Evolutionary conservation across 2,329 filamentous ascomycete species (phyloP).

Genomic region (Curvularia sp.): DNA sequence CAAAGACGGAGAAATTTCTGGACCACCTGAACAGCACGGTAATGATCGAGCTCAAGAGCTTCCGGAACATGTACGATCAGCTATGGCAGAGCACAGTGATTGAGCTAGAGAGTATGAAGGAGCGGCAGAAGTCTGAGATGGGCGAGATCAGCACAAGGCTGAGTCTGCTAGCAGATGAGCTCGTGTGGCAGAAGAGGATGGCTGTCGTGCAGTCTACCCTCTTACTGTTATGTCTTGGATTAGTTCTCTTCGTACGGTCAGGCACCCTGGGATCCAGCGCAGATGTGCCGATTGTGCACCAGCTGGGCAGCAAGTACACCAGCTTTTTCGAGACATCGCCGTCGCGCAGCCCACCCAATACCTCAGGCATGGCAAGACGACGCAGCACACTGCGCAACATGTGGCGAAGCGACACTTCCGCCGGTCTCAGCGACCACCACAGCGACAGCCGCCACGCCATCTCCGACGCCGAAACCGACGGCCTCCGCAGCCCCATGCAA

Average conservation of each 20-base stretch:
- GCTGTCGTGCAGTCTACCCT: slow-evolving; percentile 89
- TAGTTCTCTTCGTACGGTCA: slow-evolving; percentile 75
- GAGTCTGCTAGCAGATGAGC: slow-evolving; percentile 90
- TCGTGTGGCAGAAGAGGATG: slow-evolving; percentile 85
- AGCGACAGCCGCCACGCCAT: slow-evolving; percentile 34
- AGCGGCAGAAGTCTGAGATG: slow-evolving; percentile 83
- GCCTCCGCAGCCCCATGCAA: slow-evolving; percentile 40
- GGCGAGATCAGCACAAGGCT: slow-evolving; percentile 80
- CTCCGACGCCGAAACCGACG: slow-evolving; percentile 46
- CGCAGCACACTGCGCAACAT: slow-evolving; percentile 43
- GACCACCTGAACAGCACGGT: slow-evolving; percentile 88
- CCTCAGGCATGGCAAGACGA: slow-evolving; percentile 31
- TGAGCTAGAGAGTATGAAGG: slow-evolving; percentile 85
- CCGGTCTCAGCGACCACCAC: slow-evolving; percentile 26
- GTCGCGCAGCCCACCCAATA: slow-evolving; percentile 41
- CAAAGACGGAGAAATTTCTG: slow-evolving; percentile 83
- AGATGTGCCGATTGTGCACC: slow-evolving; percentile 56
- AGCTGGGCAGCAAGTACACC: slow-evolving; percentile 49
- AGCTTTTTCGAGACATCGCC: slow-evolving; percentile 49
- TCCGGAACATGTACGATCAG: slow-evolving; percentile 86
- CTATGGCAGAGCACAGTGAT: slow-evolving; percentile 96
- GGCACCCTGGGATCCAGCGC: slow-evolving; percentile 46
- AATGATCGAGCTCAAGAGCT: slow-evolving; percentile 67
- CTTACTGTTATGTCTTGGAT: slow-evolving; percentile 81
- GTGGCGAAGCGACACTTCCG: slow-evolving; percentile 40